Evolutionary conservation across 2,329 filamentous ascomycete species (phyloP).

Genomic region (Rhynchosporium secalis): DNA sequence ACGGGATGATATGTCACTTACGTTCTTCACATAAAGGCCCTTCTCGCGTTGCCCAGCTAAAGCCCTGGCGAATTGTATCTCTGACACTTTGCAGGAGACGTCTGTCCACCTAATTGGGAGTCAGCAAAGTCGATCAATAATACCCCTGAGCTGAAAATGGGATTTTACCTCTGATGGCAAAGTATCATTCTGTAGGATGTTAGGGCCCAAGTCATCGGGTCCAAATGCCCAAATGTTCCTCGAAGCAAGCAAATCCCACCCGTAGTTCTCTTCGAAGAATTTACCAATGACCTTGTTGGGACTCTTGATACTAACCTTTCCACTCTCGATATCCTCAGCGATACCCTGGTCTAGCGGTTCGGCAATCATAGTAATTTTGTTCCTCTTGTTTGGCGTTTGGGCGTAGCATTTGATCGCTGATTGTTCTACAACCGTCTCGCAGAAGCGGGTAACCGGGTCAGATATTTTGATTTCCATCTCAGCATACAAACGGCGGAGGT

Average conservation of each 20-base stretch:
- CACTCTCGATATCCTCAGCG: slow-evolving; percentile 88
- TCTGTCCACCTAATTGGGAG: slow-evolving; percentile 70
- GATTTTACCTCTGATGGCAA: slow-evolving; percentile 75
- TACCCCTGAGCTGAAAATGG: slow-evolving; percentile 6
- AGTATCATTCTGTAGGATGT: slow-evolving; percentile 96
- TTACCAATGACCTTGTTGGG: slow-evolving; percentile 91
- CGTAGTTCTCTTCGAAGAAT: slow-evolving; percentile 96
- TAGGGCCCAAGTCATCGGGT: slow-evolving; percentile 89
- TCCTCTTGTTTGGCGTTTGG: slow-evolving; percentile 98
- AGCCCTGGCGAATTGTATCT: slow-evolving; percentile 92
- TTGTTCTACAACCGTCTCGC: slow-evolving; percentile 95
- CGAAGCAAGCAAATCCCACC: slow-evolving; percentile 92
- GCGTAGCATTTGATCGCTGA: slow-evolving; percentile 98
- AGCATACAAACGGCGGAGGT: slow-evolving; percentile 87
- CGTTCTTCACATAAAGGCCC: slow-evolving; percentile 97
- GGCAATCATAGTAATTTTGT: slow-evolving; percentile 98
- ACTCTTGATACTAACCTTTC: slow-evolving; percentile 87
- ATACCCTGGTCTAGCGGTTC: slow-evolving; percentile 95
- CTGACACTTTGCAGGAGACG: slow-evolving; percentile 83
- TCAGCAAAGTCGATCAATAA: slow-evolving; percentile 34
- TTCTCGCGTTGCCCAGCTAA: slow-evolving; percentile 94
- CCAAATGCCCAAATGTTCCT: slow-evolving; percentile 99
- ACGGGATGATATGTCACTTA: slow-evolving; percentile 49
- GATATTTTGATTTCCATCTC: slow-evolving; percentile 99
- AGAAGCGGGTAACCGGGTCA: slow-evolving; percentile 95